Base-by-base conservation (phyloP, 2,329 filamentous ascomycete species). In the Calonectria fujianensis region DNA sequence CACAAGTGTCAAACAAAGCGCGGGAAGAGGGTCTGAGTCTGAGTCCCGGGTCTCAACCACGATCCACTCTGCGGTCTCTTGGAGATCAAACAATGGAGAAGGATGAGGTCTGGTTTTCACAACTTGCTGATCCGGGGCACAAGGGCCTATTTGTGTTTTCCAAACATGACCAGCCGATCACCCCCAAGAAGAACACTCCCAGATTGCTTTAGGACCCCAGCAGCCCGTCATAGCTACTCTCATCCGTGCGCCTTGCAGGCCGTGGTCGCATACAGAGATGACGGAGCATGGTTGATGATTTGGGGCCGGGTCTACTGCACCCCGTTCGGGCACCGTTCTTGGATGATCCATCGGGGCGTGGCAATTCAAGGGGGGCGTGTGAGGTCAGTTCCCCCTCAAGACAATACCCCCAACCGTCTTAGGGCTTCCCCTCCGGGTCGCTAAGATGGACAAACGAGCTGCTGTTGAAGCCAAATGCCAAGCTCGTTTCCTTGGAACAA, bases 51-150 rank as follows among this genome's bases (percentile, higher is more conserved):
- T 70, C 57, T 64, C 54, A 59, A 39, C 39, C 50, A 20, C 50
- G 59, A 35, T 57, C 48, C 59, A 57, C 71, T 54, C 27, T 32
- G 27, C 14, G 9, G 20, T 45, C 54, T 63, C 41, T 69, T 69
- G 64, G 27, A 59, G 41, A 61, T 50, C 27, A 68, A 63, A 73
- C 70, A 76, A 71, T 74, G 65, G 64, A 69, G 45, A 63, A 67
- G 69, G 27, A 51, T 35, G 41, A 51, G 59, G 32, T 54, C 69
- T 63, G 57, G 27, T 31, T 35, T 61, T 72, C 61, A 52, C 35
- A 41, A 35, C 18, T 63, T 6, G n/a, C 52, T 41, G 67, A 67
- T 54, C 71, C 64, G 61, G 69, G 69, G 70, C 35, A 70, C 41
- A 54, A 39, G 45, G 32, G 18, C 20, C 52, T 71, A 72, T 74